Percentiles rank a stretch among this genome's conserved stretches.
Conservation (phyloP, 2,329 filamentous ascomycete genomes). For the Domatiomyces globalis region DNA sequence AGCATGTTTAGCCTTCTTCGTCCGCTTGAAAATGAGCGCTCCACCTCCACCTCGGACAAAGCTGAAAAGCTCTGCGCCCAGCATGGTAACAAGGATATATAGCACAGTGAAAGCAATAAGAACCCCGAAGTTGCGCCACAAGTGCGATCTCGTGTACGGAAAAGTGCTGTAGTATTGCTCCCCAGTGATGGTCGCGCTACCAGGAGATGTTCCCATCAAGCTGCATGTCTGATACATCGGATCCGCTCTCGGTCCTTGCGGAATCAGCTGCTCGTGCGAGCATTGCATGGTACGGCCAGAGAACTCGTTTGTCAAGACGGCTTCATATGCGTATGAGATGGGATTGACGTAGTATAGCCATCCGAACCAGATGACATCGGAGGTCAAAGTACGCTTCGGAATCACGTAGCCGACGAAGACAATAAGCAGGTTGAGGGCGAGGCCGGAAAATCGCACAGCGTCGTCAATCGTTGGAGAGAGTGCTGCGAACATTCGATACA, state of each 20-base stretch:
- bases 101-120: constrained; percentile 61
- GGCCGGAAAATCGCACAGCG: constrained; percentile 50
- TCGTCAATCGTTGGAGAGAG: constrained; percentile 51
- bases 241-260: constrained; percentile 42
- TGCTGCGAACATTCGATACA: constrained; percentile 54
- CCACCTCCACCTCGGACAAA: constrained; percentile 49
- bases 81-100: constrained; percentile 57
- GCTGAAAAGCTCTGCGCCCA: constrained; percentile 54
- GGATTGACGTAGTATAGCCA: constrained; percentile 46
- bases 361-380: constrained; percentile 51
- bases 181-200: constrained; percentile 39
- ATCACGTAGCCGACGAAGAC: constrained; percentile 57
- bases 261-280: constrained; percentile 44
- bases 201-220: constrained; percentile 42
- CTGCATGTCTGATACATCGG: constrained; percentile 48
- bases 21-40: constrained; percentile 57
- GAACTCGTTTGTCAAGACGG: constrained; percentile 54
- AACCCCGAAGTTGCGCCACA: constrained; percentile 65
- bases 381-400: constrained; percentile 45
- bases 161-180: constrained; percentile 42
- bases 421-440: constrained; percentile 47
- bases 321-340: constrained; percentile 50
- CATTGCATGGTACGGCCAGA: constrained; percentile 44
- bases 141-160: constrained; percentile 36
- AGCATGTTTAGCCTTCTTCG: constrained; percentile 44